Conservation (phyloP, 2,329 filamentous ascomycete species). For the Blastomyces gilchristii region DNA sequence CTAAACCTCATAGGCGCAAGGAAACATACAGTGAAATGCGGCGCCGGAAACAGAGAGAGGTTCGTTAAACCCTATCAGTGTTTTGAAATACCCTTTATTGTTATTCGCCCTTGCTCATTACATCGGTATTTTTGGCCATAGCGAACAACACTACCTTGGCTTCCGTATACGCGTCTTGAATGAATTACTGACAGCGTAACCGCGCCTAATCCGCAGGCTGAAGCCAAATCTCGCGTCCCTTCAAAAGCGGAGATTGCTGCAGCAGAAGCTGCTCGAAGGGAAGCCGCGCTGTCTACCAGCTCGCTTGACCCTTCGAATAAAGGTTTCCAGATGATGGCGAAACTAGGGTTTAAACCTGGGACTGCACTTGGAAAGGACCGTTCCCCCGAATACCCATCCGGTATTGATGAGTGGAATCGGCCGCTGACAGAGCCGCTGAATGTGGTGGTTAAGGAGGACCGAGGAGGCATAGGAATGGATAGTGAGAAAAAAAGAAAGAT, state of each 20-base stretch:
- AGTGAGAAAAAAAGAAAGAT: slow-evolving; percentile 70
- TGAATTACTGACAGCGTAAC: slow-evolving; percentile 8
- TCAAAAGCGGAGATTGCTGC: slow-evolving; percentile 76
- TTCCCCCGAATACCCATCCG: slow-evolving; percentile 17
- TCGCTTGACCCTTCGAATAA: slow-evolving; percentile 67
- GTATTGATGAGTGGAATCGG: slow-evolving; percentile 19
- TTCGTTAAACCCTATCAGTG: slow-evolving; percentile 17
- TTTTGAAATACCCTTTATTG: slow-evolving; percentile 4
- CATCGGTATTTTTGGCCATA: slow-evolving; percentile 21
- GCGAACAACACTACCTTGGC: not conserved
- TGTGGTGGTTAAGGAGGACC: slow-evolving; percentile 65
- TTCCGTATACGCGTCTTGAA: not conserved
- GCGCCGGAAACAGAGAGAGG: slow-evolving; percentile 44
- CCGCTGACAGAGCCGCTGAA: slow-evolving; percentile 61
- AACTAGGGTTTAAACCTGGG: slow-evolving; percentile 78
- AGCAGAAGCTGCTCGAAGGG: slow-evolving; percentile 60
- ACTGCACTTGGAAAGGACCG: slow-evolving; percentile 59
- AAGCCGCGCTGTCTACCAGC: slow-evolving; percentile 65
- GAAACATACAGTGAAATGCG: slow-evolving; percentile 55
- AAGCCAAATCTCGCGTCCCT: slow-evolving; percentile 52
- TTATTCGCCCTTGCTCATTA: slow-evolving; percentile 48
- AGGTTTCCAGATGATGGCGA: slow-evolving; percentile 91
- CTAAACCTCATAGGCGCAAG: slow-evolving; percentile 29
- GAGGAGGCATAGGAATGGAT: slow-evolving; percentile 74
- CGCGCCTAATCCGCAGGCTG: slow-evolving; percentile 41